These are phyloP conservation scores for Tetradesmus lagerheimii DNA, from an alignment of 139 green algal genomes.

Conservation along the genomic window DNA sequence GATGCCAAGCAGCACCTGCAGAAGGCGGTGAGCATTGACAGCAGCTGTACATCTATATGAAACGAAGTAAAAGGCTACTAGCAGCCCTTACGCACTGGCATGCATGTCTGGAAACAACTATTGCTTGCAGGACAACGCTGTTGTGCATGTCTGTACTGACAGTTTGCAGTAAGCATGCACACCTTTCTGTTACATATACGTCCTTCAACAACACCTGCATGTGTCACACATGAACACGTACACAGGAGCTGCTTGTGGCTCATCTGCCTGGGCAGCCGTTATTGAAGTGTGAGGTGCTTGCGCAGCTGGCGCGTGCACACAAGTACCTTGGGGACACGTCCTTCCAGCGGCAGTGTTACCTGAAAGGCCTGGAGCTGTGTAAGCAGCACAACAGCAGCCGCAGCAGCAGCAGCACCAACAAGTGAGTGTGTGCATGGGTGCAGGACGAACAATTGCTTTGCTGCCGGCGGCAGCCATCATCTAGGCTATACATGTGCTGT, in stretches of 20 bases:
- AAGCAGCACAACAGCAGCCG: conserved; percentile 7
- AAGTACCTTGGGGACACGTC: neutral
- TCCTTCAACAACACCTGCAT: neutral
- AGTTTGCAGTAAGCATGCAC: neutral
- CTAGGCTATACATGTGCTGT: neutral
- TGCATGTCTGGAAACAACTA: neutral
- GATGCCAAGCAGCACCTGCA: conserved; percentile 53
- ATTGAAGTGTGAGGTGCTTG: conserved; percentile 51
- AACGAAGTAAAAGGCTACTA: neutral
- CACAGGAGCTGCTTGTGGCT: conserved; percentile 32
- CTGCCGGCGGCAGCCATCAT: neutral
- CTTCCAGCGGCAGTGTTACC: conserved; percentile 4
- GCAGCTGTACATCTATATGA: neutral
- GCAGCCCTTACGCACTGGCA: neutral
- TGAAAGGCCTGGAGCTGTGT: conserved; percentile 23
- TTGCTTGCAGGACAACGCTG: neutral
- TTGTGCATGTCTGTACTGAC: neutral
- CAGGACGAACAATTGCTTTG: neutral
- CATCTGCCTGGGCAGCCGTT: conserved; percentile 50
- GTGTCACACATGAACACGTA: neutral
- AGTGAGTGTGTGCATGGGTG: neutral
- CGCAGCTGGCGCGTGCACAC: conserved; percentile 7
- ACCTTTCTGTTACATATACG: neutral
- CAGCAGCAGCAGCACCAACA: conserved; percentile 10
- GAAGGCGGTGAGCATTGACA: conserved; percentile 38